Percentiles rank a stretch among this genome's conserved stretches.
phyloP scores from a whole-genome alignment of 768 basidiomycete species.

The Phlebiopsis flavidoalba region DNA sequence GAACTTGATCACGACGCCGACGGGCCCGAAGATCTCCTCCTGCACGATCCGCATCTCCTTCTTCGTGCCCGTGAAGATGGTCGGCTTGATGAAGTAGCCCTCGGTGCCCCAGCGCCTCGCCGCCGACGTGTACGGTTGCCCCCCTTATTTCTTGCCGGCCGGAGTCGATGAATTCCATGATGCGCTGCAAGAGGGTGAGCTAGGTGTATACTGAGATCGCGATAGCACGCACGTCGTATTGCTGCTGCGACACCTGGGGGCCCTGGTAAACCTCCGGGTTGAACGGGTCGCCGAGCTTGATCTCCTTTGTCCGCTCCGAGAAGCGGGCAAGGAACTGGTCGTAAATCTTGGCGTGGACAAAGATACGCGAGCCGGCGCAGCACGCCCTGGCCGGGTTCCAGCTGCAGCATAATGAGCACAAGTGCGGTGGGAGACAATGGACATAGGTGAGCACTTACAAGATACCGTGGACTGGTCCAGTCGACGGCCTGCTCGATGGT shows the following conservation, averaged over 20 bases:
- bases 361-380: constrained; percentile 78
- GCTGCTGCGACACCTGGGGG: constrained; percentile 72
- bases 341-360: constrained; percentile 74
- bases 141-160: constrained; percentile 55
- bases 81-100: constrained; percentile 62
- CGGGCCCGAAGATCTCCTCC: constrained; percentile 69
- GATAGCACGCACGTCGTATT: constrained; percentile 53
- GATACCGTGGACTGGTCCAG: constrained; percentile 55
- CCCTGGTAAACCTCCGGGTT: constrained; percentile 56
- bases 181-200: constrained; percentile 34
- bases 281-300: constrained; percentile 76
- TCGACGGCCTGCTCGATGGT: constrained; percentile 53
- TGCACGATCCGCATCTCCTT: constrained; percentile 53
- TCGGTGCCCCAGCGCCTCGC: constrained; percentile 43
- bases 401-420: constrained; percentile 28
- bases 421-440: background rate
- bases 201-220: background rate
- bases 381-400: constrained; percentile 77
- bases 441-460: constrained; percentile 35
- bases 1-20: constrained; percentile 65
- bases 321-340: constrained; percentile 67
- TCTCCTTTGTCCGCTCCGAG: constrained; percentile 42
- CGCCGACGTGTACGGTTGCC: constrained; percentile 54
- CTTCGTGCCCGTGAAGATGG: constrained; percentile 54
- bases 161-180: constrained; percentile 56